Conservation (phyloP, 352 stramenopile genomes). For the Phytophthora palmivora region DNA sequence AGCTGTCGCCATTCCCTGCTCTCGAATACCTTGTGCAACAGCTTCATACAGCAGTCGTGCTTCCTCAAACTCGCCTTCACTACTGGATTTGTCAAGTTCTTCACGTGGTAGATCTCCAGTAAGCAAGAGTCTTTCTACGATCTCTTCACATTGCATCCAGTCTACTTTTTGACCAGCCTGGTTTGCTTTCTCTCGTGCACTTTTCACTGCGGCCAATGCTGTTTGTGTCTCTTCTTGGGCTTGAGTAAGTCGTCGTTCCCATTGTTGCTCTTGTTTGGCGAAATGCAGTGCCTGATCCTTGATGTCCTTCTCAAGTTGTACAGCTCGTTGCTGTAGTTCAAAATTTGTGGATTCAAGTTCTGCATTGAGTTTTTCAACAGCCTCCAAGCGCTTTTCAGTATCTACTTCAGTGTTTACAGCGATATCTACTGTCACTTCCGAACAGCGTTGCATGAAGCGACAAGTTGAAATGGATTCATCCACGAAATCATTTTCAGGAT, state of each 20-base stretch:
- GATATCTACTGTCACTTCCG: constrained; percentile 82
- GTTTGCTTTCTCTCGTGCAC: constrained; percentile 11
- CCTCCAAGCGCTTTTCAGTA: constrained; percentile 58
- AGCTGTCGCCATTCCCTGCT: constrained; percentile 53
- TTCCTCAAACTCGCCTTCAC: constrained; percentile 37
- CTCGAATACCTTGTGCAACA: constrained; percentile 46
- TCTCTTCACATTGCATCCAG: constrained; percentile 64
- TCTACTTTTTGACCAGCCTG: constrained; percentile 36
- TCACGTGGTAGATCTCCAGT: constrained; percentile 53
- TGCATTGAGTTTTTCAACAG: constrained; percentile 61
- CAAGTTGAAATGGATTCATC: constrained; percentile 96
- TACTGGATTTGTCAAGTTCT: constrained; percentile 34
- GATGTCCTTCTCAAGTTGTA: constrained; percentile 59
- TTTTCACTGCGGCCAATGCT: constrained; percentile 36
- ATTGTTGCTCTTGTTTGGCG: constrained; percentile 46
- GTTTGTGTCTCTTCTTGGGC: constrained; percentile 40
- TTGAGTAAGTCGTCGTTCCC: constrained; percentile 34
- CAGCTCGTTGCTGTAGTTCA: constrained; percentile 48
- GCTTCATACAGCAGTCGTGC: constrained; percentile 42
- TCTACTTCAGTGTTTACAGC: constrained; percentile 76
- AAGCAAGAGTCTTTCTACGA: constrained; percentile 61
- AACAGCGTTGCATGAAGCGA: constrained; percentile 96
- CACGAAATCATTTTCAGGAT: constrained; percentile 84
- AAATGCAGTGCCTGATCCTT: constrained; percentile 39
- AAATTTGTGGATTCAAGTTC: constrained; percentile 52